A percentile compares a stretch with the other conserved stretches of the same genome.
phyloP scores from a whole-genome alignment of 352 stramenopile species.

The Blastocystis sp. region DNA sequence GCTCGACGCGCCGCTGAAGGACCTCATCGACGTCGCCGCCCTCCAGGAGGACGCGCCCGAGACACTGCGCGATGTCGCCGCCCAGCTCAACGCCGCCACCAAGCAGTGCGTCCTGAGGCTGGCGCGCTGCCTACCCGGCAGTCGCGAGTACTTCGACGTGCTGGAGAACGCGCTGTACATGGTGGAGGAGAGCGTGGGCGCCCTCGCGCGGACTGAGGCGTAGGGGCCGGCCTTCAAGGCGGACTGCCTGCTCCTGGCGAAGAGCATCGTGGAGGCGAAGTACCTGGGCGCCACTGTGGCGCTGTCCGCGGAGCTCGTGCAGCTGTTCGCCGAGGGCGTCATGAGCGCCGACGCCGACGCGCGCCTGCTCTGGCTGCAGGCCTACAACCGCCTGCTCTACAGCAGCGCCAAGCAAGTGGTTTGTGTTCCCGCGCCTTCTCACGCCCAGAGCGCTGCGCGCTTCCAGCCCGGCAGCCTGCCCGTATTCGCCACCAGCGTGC shows the following conservation, averaged over 20 bases:
- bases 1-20: background rate
- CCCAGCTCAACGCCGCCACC: background rate
- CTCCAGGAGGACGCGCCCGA: background rate
- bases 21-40: background rate
- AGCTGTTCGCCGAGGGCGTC: conserved; percentile 4
- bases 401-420: background rate
- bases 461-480: background rate
- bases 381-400: conserved; percentile 16
- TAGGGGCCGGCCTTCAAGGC: background rate
- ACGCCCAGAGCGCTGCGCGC: background rate
- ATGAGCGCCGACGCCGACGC: background rate
- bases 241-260: background rate
- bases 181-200: conserved; percentile 1
- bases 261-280: background rate
- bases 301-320: background rate
- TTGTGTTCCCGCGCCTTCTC: background rate
- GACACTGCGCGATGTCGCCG: background rate
- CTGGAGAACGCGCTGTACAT: conserved; percentile 49
- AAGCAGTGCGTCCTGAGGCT: conserved; percentile 20
- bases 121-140: background rate
- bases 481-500: background rate
- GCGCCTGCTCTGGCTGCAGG: conserved; percentile 20
- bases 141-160: conserved; percentile 38
- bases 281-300: conserved; percentile 6
- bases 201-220: background rate